These are phyloP conservation scores for Cryptosporidium felis DNA, from an alignment of 169 alveolate genomes.

Conservation along the genomic window DNA sequence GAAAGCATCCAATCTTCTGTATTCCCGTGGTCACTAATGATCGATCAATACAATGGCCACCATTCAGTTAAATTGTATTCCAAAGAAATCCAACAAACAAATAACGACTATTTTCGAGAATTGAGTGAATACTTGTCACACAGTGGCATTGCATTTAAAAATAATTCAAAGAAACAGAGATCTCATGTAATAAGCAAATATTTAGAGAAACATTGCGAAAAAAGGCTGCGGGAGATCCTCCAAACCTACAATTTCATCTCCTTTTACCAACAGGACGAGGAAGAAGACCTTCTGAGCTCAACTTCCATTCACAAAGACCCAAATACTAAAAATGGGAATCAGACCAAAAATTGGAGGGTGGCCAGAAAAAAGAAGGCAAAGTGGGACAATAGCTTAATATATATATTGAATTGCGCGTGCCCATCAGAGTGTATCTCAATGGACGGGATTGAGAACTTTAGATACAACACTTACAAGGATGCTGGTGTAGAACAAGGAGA, in stretches of 20 bases:
- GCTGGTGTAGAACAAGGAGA: neutral
- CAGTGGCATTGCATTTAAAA: too few species aligned
- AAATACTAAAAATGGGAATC: too few species aligned
- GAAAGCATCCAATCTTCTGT: constrained; percentile 13
- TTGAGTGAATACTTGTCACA: neutral
- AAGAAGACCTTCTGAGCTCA: too few species aligned
- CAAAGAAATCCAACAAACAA: neutral
- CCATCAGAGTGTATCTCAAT: constrained; percentile 3
- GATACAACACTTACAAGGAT: neutral
- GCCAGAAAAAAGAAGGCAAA: neutral
- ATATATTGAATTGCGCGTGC: constrained; percentile 16
- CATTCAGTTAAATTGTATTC: neutral
- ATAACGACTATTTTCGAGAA: too few species aligned
- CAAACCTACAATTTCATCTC: neutral
- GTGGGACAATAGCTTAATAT: neutral
- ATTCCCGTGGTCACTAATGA: constrained; percentile 5
- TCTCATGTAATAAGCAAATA: neutral
- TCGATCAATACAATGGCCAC: neutral
- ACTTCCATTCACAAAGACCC: too few species aligned
- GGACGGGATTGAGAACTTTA: neutral
- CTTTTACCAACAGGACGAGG: neutral
- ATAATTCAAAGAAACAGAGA: neutral
- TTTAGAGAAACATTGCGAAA: neutral
- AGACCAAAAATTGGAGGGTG: too few species aligned
- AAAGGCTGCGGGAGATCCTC: neutral